Evolutionary conservation across 176 grass and related monocot species (phyloP).

Genomic region (Puya raimondii): DNA sequence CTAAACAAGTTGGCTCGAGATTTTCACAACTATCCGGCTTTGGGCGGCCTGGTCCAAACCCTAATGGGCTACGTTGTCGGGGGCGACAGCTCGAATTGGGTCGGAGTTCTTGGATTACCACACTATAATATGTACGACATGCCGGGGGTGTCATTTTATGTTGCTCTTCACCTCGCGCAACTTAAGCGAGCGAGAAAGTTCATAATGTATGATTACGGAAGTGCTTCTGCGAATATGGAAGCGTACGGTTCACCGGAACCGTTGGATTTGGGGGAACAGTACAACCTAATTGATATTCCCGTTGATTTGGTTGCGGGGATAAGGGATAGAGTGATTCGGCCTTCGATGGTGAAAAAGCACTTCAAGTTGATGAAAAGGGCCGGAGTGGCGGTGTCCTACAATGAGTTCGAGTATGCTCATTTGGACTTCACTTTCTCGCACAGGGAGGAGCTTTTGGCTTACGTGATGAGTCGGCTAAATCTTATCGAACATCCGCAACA

Average conservation of each 20-base stretch:
- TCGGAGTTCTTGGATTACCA: conserved; percentile 76
- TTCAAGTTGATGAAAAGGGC: conserved; percentile 66
- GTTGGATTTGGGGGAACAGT: conserved; percentile 61
- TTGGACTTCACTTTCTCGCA: conserved; percentile 98
- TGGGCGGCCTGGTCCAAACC: conserved; percentile 92
- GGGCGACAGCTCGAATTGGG: conserved; percentile 94
- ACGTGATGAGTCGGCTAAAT: conserved; percentile 69
- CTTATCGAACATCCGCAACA: conserved; percentile 31
- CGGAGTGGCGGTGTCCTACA: conserved; percentile 70
- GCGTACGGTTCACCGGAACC: conserved; percentile 76
- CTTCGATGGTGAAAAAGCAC: conserved; percentile 93
- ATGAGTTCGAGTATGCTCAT: conserved; percentile 95
- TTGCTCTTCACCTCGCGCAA: conserved; percentile 80
- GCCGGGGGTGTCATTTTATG: conserved; percentile 91
- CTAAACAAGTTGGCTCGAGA: conserved; percentile 95
- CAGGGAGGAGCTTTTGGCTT: conserved; percentile 79
- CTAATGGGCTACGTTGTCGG: conserved; percentile 91
- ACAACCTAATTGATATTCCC: conserved; percentile 70
- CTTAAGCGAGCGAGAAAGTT: conserved; percentile 73
- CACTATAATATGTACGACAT: conserved; percentile 99
- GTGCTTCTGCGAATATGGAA: conserved; percentile 51
- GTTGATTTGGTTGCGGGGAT: conserved; percentile 77
- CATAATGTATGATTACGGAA: conserved; percentile 94
- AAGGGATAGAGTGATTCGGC: conserved; percentile 70
- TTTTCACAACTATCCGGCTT: conserved; percentile 89